phyloP scores from a whole-genome alignment of 257 asterid genomes.

The Ocimum tenuiflorum region DNA sequence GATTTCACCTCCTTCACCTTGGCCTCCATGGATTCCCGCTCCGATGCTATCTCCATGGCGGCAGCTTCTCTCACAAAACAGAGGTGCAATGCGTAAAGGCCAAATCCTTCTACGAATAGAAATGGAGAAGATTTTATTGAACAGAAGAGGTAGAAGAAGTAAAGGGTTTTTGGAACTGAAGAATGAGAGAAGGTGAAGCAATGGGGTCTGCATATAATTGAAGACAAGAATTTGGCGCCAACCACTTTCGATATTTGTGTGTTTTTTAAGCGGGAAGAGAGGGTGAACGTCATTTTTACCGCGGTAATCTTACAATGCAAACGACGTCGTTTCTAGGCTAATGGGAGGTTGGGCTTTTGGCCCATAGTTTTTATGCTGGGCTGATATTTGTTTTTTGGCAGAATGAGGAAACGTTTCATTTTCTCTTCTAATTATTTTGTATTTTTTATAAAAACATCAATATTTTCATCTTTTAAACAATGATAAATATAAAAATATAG shows the following conservation, averaged over 20 bases:
- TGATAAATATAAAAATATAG: too few species aligned
- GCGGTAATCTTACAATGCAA: too few species aligned
- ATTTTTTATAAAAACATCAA: too few species aligned
- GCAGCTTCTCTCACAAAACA: not conserved
- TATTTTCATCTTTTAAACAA: too few species aligned
- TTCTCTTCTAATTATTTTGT: too few species aligned
- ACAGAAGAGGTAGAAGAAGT: not conserved
- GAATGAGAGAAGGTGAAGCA: not conserved
- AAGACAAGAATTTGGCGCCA: conserved; percentile 9
- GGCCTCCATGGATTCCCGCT: conserved; percentile 24
- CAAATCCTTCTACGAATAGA: not conserved
- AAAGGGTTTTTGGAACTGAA: not conserved
- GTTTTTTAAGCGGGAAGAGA: conserved; percentile 1
- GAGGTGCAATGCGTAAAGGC: not conserved
- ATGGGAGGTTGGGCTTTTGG: not conserved
- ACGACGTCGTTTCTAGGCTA: too few species aligned
- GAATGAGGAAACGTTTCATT: too few species aligned
- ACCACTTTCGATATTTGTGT: not conserved
- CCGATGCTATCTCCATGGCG: conserved; percentile 22
- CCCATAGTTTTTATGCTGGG: not conserved
- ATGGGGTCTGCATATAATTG: not conserved
- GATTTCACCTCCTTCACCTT: conserved; percentile 27
- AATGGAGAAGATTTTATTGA: not conserved
- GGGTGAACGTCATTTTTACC: too few species aligned
- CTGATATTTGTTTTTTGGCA: not conserved